Base-by-base conservation (phyloP, 345 rosid species). In the Hypericum androsaemum region DNA sequence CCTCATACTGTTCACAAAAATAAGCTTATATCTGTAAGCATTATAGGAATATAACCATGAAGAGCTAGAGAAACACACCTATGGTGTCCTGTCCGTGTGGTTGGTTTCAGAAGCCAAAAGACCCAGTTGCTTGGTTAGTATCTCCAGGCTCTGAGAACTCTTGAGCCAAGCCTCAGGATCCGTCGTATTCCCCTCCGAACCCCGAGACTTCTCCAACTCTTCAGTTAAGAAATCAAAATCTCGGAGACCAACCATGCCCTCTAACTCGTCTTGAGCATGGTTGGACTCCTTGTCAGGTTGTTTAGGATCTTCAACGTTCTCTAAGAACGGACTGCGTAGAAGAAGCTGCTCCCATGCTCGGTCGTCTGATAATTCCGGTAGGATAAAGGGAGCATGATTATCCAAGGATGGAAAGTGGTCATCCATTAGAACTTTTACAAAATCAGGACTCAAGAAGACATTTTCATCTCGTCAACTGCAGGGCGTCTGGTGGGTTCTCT, bases 261-360 rank as follows among this genome's bases (percentile, higher is more conserved):
- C 68, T 89, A 4, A 22, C 32, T 22, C 68, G 15, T 37, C 43
- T 47, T 52, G 63, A 52, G 39, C 47, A 42, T 64, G 66, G 57
- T 53, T 32, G 14, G 60, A 38, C 41, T 15, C 64, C 67, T 81
- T 74, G 9, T 22, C 43, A 36, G 75, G 78, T 22, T 28, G 50
- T 35, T 65, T 66, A 11, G 35, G 56, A 40, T 71, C 74, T 12
- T 72, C 71, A 13, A 17, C 8, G 41, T 68, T 68, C 59, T 58
- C 76, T 39, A 38, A 17, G 17, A 75, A 66, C 59, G 80, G 66
- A 59, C 76, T 69, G 42, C 62, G 71, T 62, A 74, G 65, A 68
- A 88, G 74, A 53, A 84, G 79, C 69, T 81, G 75, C 36, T 77
- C 96, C 95, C 95, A 92, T 10, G 81, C 79, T 41, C 82, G 69